Evolutionary conservation across 2,329 filamentous ascomycete species (phyloP).

Genomic region (Penicillium nordicum): DNA sequence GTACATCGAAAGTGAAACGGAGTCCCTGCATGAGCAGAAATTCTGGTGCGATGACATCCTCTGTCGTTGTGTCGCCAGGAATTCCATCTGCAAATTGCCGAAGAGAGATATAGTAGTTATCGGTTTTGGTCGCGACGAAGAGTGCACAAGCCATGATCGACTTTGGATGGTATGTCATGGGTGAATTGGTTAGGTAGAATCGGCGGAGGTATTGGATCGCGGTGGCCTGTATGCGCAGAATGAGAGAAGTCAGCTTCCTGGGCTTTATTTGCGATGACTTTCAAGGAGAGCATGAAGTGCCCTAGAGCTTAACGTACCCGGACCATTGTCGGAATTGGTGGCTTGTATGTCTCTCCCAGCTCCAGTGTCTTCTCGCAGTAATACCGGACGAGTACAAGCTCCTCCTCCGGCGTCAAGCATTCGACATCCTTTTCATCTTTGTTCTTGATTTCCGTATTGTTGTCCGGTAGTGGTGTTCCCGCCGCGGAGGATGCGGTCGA

Average conservation of each 20-base stretch:
- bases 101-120: slow-evolving; percentile 72
- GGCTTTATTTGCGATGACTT: neutral
- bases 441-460: slow-evolving; percentile 33
- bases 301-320: slow-evolving; percentile 46
- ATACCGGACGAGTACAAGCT: slow-evolving; percentile 74
- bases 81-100: slow-evolving; percentile 66
- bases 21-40: slow-evolving; percentile 90
- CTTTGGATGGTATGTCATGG: slow-evolving; percentile 93
- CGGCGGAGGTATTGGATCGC: slow-evolving; percentile 86
- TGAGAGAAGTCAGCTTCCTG: neutral
- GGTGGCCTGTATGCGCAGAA: slow-evolving; percentile 55
- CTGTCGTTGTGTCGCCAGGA: slow-evolving; percentile 66
- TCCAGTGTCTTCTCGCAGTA: slow-evolving; percentile 64
- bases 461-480: slow-evolving; percentile 29
- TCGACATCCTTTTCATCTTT: slow-evolving; percentile 55
- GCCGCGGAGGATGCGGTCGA: slow-evolving; percentile 33
- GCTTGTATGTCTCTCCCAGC: slow-evolving; percentile 57
- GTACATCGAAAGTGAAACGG: slow-evolving; percentile 88
- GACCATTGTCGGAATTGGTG: slow-evolving; percentile 56
- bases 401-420: slow-evolving; percentile 79
- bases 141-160: slow-evolving; percentile 85
- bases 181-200: slow-evolving; percentile 92
- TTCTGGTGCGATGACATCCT: slow-evolving; percentile 85
- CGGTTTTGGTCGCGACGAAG: slow-evolving; percentile 90
- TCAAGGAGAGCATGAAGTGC: neutral